Evolutionary conservation across 139 green algal species (phyloP).

Genomic region (Limnomonas spitsbergensis): DNA sequence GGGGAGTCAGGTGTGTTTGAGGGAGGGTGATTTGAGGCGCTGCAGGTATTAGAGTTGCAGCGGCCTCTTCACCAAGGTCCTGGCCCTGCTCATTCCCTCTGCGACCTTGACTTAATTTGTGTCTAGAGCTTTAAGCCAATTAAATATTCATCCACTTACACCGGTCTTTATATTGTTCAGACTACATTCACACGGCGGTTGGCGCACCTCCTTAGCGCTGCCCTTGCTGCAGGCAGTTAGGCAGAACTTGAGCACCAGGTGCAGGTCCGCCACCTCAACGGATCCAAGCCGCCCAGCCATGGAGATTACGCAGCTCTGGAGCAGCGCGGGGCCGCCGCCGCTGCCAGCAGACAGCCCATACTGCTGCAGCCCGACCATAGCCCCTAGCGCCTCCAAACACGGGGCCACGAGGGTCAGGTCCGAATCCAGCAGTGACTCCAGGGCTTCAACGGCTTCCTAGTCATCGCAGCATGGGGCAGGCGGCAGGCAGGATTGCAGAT

Average conservation of each 20-base stretch:
- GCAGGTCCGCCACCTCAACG: background rate
- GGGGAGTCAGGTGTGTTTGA: too few species aligned
- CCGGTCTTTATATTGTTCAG: too few species aligned
- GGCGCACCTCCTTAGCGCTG: background rate
- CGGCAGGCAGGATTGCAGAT: background rate
- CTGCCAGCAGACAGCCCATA: background rate
- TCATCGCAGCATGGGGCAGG: background rate
- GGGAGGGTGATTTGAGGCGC: too few species aligned
- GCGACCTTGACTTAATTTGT: too few species aligned
- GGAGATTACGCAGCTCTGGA: background rate
- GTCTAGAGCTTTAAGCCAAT: too few species aligned
- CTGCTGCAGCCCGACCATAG: slow-evolving; percentile 1
- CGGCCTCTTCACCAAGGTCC: too few species aligned
- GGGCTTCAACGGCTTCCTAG: background rate
- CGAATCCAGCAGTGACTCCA: background rate
- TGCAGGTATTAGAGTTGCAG: too few species aligned
- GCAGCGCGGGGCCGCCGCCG: too few species aligned
- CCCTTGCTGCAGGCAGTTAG: slow-evolving; percentile 1
- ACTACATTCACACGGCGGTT: too few species aligned
- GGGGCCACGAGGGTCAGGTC: background rate
- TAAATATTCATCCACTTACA: too few species aligned
- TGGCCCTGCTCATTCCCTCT: too few species aligned
- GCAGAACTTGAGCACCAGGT: background rate
- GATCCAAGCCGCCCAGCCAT: background rate
- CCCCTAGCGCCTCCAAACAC: background rate